phyloP scores from a whole-genome alignment of 2,329 filamentous ascomycete genomes.

The Fusarium sarcochroum region DNA sequence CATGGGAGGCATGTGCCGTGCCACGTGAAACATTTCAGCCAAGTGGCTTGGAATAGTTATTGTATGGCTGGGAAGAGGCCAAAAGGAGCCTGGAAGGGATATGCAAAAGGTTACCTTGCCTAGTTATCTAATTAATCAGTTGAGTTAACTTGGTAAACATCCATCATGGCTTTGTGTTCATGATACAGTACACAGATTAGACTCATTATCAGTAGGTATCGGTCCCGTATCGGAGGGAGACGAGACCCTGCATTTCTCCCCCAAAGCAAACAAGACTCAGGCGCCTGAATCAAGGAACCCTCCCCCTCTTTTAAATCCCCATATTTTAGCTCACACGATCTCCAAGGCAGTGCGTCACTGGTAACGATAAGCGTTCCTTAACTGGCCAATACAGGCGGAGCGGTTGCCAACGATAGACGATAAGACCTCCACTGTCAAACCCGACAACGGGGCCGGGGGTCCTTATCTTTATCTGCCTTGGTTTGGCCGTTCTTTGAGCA shows the following conservation, averaged over 20 bases:
- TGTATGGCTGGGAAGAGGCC: slow-evolving; percentile 26
- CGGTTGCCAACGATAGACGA: slow-evolving; percentile 40
- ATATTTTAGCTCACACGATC: slow-evolving; percentile 49
- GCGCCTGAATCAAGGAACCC: slow-evolving; percentile 15
- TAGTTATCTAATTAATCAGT: neutral
- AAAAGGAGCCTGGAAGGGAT: neutral
- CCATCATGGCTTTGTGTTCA: neutral
- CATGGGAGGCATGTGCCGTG: slow-evolving; percentile 33
- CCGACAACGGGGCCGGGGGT: slow-evolving; percentile 37
- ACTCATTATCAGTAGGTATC: neutral
- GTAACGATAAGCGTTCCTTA: slow-evolving; percentile 41
- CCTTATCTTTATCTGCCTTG: slow-evolving; percentile 29
- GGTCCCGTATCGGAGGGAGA: slow-evolving; percentile 12
- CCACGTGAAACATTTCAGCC: slow-evolving; percentile 43
- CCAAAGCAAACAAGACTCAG: slow-evolving; percentile 23
- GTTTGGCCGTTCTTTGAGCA: slow-evolving; percentile 3
- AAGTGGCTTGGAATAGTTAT: neutral
- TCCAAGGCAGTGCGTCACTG: slow-evolving; percentile 42
- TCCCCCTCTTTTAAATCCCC: slow-evolving; percentile 24
- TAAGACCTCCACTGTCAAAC: slow-evolving; percentile 32
- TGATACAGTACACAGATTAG: neutral
- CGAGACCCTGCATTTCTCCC: slow-evolving; percentile 19
- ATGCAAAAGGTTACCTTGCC: too few relatives aligned
- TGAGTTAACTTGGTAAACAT: neutral
- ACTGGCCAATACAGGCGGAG: slow-evolving; percentile 43